Base-by-base conservation (phyloP, 345 rosid genomes). In the Aethionema arabicum region DNA sequence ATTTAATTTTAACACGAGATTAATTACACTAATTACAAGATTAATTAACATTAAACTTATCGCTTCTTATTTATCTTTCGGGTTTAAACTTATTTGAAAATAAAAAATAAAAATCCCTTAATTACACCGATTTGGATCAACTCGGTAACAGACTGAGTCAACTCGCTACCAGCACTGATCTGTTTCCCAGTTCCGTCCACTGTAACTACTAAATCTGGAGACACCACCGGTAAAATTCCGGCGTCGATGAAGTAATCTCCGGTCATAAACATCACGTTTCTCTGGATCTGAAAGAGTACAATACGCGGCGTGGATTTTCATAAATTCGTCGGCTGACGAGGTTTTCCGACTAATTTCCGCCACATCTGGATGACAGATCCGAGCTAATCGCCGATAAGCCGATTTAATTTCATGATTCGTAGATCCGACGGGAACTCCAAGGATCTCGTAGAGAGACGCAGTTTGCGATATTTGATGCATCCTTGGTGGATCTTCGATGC, bases 81-180 rank as follows among this genome's bases (percentile, higher is more conserved):
- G 27, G 27, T 21, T 21, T 21, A 2, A 21, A 21, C 27, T 21
- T 21, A 21, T 21, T 21, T 21, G 2, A 1, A 21, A 21, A n/a
- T n/a, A 1, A 21, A 21, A 21, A 21, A 21, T 21, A 21, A 21
- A 21, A 21, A 21, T 1, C 27, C 27, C 27, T 21, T 21, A 21
- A 2, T 21, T 21, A 21, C 16, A 5, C 4, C 7, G 53, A 59
- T 66, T 59, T 57, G 33, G 35, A 0, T 4, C 4, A n/a, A n/a
- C 45, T 10, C 32, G 32, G 32, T 27, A 35, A 43, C 49, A 27
- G 3, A 70, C 65, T 12, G 76, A 71, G 61, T 74, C 55, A 59
- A 70, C 78, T 58, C 70, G 16, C 69, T 69, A 91, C 98, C 96
- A 91, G 77, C 98, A 91, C 95, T 91, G 98, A 61, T 91, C 98